phyloP scores from a whole-genome alignment of 352 stramenopile species.

The Phytophthora hybrid region DNA sequence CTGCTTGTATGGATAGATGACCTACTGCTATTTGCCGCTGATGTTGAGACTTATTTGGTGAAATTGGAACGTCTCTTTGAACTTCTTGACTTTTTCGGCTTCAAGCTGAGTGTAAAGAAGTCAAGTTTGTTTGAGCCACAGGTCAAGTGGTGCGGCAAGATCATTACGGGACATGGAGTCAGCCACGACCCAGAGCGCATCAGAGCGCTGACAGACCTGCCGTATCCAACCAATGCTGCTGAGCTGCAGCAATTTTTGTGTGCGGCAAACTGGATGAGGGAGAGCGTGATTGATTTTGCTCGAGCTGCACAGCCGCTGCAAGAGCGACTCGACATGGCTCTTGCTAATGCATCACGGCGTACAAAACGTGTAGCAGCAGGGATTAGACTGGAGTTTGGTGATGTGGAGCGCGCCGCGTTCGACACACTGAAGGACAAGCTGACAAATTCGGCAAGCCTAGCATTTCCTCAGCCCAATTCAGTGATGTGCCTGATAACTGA shows the following conservation, averaged over 20 bases:
- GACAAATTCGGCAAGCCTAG: not conserved
- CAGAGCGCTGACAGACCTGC: not conserved
- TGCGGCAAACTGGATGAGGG: not conserved
- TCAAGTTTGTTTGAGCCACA: slow-evolving; percentile 23
- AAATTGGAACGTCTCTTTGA: slow-evolving; percentile 32
- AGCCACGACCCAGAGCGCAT: slow-evolving; percentile 8
- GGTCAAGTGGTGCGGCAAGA: slow-evolving; percentile 31
- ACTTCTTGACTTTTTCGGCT: slow-evolving; percentile 28
- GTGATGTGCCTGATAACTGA: slow-evolving; percentile 5
- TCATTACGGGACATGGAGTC: slow-evolving; percentile 3
- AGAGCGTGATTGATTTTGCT: slow-evolving; percentile 1
- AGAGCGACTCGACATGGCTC: not conserved
- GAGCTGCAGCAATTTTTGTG: slow-evolving; percentile 20
- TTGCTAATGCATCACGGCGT: not conserved
- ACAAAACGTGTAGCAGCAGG: slow-evolving; percentile 3
- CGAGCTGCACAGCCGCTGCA: not conserved
- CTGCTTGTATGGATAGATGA: slow-evolving; percentile 31
- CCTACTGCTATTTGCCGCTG: slow-evolving; percentile 29
- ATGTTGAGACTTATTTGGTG: slow-evolving; percentile 24
- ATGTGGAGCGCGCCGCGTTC: not conserved
- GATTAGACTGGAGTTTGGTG: not conserved
- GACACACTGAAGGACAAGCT: slow-evolving; percentile 1
- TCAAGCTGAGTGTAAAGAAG: slow-evolving; percentile 38
- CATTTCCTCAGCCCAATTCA: not conserved
- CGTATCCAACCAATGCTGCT: not conserved